phyloP scores from a whole-genome alignment of 2,329 filamentous ascomycete species.

The Aspergillus quadrilineatus region DNA sequence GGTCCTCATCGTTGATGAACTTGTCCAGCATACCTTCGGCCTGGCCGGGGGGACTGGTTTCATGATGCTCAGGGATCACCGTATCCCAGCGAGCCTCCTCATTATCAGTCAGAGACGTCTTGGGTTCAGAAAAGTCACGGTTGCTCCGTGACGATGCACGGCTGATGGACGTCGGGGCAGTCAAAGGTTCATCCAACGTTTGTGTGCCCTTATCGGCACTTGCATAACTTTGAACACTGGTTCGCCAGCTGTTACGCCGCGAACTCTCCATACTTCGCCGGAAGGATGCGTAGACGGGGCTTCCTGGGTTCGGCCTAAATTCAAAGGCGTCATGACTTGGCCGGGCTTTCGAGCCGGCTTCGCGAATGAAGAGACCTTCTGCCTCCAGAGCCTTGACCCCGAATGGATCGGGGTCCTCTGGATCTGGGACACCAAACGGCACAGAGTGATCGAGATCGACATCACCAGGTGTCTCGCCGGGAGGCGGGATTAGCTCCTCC shows the following conservation, averaged over 20 bases:
- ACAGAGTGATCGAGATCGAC: slow-evolving; percentile 51
- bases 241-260: slow-evolving; percentile 61
- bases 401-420: slow-evolving; percentile 85
- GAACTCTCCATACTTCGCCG: slow-evolving; percentile 70
- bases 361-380: slow-evolving; percentile 82
- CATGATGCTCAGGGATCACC: slow-evolving; percentile 24
- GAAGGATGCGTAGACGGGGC: slow-evolving; percentile 63
- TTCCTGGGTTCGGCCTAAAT: slow-evolving; percentile 72
- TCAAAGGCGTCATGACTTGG: slow-evolving; percentile 80
- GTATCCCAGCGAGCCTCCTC: slow-evolving; percentile 29
- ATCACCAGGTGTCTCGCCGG: slow-evolving; percentile 75
- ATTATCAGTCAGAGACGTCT: slow-evolving; percentile 24
- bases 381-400: slow-evolving; percentile 82
- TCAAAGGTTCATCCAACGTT: slow-evolving; percentile 57
- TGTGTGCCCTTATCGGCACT: slow-evolving; percentile 64
- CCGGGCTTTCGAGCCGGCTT: slow-evolving; percentile 75
- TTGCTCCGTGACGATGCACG: slow-evolving; percentile 37
- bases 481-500: slow-evolving; percentile 61
- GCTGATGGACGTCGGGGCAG: slow-evolving; percentile 33
- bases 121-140: slow-evolving; percentile 23
- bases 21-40: slow-evolving; percentile 15
- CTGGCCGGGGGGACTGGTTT: slow-evolving; percentile 12
- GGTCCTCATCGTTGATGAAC: slow-evolving; percentile 25
- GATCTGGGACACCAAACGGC: slow-evolving; percentile 73
- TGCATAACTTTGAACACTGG: slow-evolving; percentile 65